A percentile compares a stretch with the other conserved stretches of the same genome.
These are phyloP conservation scores for Ceratocystis papillata DNA, from an alignment of 2,329 filamentous ascomycete species.

Conservation along the genomic window DNA sequence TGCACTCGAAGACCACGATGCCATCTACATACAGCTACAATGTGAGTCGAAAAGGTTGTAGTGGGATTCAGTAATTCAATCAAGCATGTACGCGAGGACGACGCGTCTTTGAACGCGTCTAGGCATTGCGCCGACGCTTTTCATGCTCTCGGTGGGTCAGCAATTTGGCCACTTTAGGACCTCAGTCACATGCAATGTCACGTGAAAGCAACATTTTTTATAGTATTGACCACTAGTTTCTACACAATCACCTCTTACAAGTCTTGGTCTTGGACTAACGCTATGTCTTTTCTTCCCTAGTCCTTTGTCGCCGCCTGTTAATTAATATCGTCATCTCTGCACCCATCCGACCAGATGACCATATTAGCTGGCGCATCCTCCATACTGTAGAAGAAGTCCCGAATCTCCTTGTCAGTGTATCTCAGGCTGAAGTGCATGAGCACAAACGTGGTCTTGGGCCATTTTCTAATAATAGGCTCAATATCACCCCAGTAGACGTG, in stretches of 20 bases:
- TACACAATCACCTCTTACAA: background rate
- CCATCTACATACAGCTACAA: background rate
- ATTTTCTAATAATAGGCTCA: slow-evolving; percentile 36
- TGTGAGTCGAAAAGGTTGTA: background rate
- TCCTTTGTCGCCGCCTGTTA: no score
- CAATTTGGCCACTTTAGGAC: slow-evolving; percentile 23
- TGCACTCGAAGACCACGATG: background rate
- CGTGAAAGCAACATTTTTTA: background rate
- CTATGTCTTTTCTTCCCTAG: background rate
- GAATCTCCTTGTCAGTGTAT: slow-evolving; percentile 35
- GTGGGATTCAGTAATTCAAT: slow-evolving; percentile 2
- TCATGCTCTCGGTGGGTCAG: background rate
- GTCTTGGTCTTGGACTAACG: background rate
- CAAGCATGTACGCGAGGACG: background rate
- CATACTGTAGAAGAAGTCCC: slow-evolving; percentile 35
- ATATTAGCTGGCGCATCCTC: slow-evolving; percentile 35
- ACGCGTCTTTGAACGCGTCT: slow-evolving; percentile 12
- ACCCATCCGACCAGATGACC: slow-evolving; percentile 39
- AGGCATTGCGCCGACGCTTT: background rate
- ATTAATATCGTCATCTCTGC: slow-evolving; percentile 20
- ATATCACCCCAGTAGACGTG: slow-evolving; percentile 40
- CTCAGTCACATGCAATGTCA: slow-evolving; percentile 1
- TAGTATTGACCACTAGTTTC: no score
- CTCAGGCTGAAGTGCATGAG: slow-evolving; percentile 40
- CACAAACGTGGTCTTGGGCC: slow-evolving; percentile 37